Evolutionary conservation across 31 red algal genomes (phyloP).

Genomic region (Odonthalia washingtoniensis): DNA sequence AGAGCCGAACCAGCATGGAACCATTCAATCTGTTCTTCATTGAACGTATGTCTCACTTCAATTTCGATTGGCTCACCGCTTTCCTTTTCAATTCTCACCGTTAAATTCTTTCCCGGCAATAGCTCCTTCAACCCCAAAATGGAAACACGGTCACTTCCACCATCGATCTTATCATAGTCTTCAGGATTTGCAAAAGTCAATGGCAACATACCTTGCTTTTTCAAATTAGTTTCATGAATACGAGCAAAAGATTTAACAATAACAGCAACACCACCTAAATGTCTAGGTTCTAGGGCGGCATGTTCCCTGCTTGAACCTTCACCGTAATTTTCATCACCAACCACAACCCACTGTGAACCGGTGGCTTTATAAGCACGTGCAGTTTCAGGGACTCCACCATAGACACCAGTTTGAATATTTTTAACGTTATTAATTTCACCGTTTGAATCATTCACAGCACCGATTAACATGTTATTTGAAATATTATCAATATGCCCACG

Average conservation of each 20-base stretch:
- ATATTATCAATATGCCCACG: slow-evolving; percentile 99
- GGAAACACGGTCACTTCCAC: slow-evolving; percentile 68
- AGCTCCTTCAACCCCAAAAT: slow-evolving; percentile 78
- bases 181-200: slow-evolving; percentile 86
- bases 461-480: slow-evolving; percentile 99
- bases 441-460: slow-evolving; percentile 97
- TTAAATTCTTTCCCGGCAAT: slow-evolving; percentile 81
- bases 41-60: slow-evolving; percentile 88
- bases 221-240: slow-evolving; percentile 99
- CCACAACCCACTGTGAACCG: slow-evolving; percentile 89
- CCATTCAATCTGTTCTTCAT: slow-evolving; percentile 97
- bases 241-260: slow-evolving; percentile 98
- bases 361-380: slow-evolving; percentile 96
- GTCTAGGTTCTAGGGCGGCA: slow-evolving; percentile 90
- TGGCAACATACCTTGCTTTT: slow-evolving; percentile 99
- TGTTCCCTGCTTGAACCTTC: slow-evolving; percentile 96
- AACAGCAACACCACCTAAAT: slow-evolving; percentile 96
- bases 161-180: slow-evolving; percentile 97
- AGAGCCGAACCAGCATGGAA: slow-evolving; percentile 91
- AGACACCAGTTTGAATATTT: slow-evolving; percentile 83
- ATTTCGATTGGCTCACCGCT: slow-evolving; percentile 69
- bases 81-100: slow-evolving; percentile 77
- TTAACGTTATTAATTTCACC: slow-evolving; percentile 89
- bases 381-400: slow-evolving; percentile 86
- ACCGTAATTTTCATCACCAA: slow-evolving; percentile 99